phyloP scores from a whole-genome alignment of 805 yeast genomes.

The Cyberlindnera nakhonratchasimensis region DNA sequence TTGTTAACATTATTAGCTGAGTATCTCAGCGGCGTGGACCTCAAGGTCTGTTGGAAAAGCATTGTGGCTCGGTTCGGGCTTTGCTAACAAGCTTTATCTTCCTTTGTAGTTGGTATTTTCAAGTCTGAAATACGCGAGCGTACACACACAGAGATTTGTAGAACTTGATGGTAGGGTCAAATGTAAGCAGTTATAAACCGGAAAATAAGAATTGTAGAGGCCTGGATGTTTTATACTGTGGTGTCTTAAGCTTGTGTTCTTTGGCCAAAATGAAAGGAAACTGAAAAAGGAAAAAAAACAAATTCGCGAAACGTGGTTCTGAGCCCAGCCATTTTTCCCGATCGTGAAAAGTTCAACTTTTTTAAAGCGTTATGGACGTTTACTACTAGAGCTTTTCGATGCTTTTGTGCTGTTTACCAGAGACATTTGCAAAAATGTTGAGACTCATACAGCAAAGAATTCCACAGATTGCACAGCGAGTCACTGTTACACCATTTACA shows the following conservation, averaged over 20 bases:
- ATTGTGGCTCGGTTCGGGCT: conserved; percentile 1
- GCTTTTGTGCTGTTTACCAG: background rate
- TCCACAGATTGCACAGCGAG: background rate
- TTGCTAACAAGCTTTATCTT: background rate
- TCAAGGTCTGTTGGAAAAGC: conserved; percentile 7
- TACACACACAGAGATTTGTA: background rate
- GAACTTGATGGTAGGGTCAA: background rate
- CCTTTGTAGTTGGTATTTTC: background rate
- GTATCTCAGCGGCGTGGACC: conserved; percentile 2
- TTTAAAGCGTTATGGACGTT: background rate
- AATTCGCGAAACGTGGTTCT: conserved; percentile 1
- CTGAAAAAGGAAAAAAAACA: background rate
- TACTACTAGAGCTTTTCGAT: background rate
- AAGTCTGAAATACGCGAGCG: background rate
- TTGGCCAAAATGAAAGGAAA: background rate
- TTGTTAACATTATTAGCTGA: background rate
- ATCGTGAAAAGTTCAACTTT: conserved; percentile 1
- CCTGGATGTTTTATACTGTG: too few relatives aligned
- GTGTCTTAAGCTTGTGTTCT: too few relatives aligned
- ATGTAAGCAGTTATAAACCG: background rate
- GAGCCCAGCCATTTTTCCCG: background rate
- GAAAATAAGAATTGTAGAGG: too few relatives aligned
- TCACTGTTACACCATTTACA: background rate
- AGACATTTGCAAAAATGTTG: conserved; percentile 9
- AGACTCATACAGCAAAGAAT: conserved; percentile 9